Percentiles rank a stretch among this genome's conserved stretches.
Conservation (phyloP, 345 rosid species). For the Aethionema arabicum region DNA sequence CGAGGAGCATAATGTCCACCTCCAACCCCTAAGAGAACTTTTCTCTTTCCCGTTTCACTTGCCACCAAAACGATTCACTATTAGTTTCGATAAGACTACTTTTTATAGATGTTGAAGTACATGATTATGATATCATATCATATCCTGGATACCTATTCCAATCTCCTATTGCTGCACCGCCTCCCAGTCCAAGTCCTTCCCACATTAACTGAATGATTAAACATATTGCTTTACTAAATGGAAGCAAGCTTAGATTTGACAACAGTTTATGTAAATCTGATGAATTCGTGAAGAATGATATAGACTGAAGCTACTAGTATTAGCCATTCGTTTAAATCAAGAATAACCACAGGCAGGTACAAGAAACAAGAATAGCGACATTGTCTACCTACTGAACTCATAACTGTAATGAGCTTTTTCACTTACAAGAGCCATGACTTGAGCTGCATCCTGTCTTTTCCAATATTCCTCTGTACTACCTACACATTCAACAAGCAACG, state of each 20-base stretch:
- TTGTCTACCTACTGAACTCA: conserved; percentile 2
- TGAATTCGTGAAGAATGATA: background rate
- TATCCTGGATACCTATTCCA: conserved; percentile 72
- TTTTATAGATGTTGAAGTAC: background rate
- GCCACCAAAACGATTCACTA: conserved; percentile 12
- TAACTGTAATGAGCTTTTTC: conserved; percentile 15
- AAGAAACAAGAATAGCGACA: conserved; percentile 5
- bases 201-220: conserved; percentile 60
- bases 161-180: conserved; percentile 58
- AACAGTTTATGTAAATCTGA: background rate
- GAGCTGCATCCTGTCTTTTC: conserved; percentile 86
- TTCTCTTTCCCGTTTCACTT: conserved; percentile 58
- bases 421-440: conserved; percentile 79
- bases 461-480: conserved; percentile 91
- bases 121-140: background rate
- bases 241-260: conserved; percentile 3
- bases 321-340: background rate
- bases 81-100: background rate
- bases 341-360: background rate
- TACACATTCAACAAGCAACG: conserved; percentile 31
- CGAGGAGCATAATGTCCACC: conserved; percentile 97
- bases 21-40: conserved; percentile 82
- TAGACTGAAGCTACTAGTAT: background rate
- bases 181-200: conserved; percentile 97
- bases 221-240: conserved; percentile 6